Percentiles rank a stretch among this genome's conserved stretches.
phyloP scores from a whole-genome alignment of 192 early-diverging fungal genomes.

The Coemansia sp. region DNA sequence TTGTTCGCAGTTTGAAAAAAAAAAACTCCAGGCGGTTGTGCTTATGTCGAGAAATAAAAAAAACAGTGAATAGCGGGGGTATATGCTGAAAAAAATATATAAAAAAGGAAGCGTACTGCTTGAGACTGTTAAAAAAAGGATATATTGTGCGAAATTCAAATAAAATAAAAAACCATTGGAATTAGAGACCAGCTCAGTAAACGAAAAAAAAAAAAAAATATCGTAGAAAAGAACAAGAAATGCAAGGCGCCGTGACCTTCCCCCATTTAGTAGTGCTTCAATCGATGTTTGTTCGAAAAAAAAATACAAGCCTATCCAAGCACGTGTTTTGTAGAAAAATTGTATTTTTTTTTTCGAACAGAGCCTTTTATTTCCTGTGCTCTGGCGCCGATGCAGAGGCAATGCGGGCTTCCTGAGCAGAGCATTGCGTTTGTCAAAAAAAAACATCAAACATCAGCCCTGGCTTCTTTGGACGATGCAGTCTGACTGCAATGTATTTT shows the following conservation, averaged over 20 bases:
- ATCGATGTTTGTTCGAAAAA: neutral
- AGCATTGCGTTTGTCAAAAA: too few relatives aligned
- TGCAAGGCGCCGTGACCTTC: neutral
- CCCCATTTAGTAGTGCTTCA: too few relatives aligned
- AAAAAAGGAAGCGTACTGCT: too few relatives aligned
- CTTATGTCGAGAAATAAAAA: too few relatives aligned
- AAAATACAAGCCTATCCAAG: neutral
- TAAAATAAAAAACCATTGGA: neutral
- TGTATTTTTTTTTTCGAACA: too few relatives aligned
- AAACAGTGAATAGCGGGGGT: neutral
- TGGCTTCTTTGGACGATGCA: too few relatives aligned
- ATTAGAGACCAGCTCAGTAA: conserved; percentile 13
- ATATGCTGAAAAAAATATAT: too few relatives aligned
- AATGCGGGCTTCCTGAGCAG: too few relatives aligned
- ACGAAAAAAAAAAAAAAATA: conserved; percentile 4
- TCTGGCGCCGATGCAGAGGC: too few relatives aligned
- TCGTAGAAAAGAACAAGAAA: conserved; percentile 1
- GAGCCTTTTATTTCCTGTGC: too few relatives aligned
- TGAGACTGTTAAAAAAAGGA: neutral
- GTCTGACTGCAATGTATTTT: too few relatives aligned
- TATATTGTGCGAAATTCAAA: neutral
- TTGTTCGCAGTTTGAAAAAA: neutral
- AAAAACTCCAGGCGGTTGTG: neutral
- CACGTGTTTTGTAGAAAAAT: neutral
- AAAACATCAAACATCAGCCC: too few relatives aligned